Evolutionary conservation across 1,284 basidiomycete genomes (phyloP).

Genomic region (Wallemia ichthyophaga): DNA sequence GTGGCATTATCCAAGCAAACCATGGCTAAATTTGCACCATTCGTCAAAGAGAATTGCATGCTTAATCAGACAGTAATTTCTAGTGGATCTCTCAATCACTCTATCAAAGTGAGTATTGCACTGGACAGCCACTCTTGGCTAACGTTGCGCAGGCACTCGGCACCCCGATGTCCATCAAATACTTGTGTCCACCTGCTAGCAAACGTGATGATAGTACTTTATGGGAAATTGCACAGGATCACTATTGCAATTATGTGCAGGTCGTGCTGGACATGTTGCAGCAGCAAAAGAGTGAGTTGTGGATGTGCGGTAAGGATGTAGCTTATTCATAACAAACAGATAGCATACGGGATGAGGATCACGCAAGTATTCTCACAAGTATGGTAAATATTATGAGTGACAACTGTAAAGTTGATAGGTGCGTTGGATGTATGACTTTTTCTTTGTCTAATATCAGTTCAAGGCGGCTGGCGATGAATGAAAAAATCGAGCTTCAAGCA

Average conservation of each 20-base stretch:
- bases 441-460: background rate
- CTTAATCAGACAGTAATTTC: background rate
- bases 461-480: background rate
- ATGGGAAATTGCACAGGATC: constrained; percentile 48
- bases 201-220: constrained; percentile 56
- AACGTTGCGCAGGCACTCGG: constrained; percentile 32
- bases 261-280: constrained; percentile 7
- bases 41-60: background rate
- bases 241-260: background rate
- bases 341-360: background rate
- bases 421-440: background rate
- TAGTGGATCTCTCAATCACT: background rate
- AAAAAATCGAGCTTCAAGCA: background rate
- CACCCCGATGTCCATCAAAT: constrained; percentile 73
- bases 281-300: background rate
- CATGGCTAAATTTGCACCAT: background rate
- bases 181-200: constrained; percentile 63
- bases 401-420: background rate
- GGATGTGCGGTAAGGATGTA: too few species aligned
- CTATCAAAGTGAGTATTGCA: background rate
- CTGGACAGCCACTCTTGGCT: background rate
- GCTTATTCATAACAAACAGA: too few species aligned
- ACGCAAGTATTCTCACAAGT: background rate
- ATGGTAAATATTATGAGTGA: background rate
- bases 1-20: background rate